Percentiles rank a stretch among this genome's conserved stretches.
phyloP scores from a whole-genome alignment of 148 eudicot genomes.

The Spergularia marina region DNA sequence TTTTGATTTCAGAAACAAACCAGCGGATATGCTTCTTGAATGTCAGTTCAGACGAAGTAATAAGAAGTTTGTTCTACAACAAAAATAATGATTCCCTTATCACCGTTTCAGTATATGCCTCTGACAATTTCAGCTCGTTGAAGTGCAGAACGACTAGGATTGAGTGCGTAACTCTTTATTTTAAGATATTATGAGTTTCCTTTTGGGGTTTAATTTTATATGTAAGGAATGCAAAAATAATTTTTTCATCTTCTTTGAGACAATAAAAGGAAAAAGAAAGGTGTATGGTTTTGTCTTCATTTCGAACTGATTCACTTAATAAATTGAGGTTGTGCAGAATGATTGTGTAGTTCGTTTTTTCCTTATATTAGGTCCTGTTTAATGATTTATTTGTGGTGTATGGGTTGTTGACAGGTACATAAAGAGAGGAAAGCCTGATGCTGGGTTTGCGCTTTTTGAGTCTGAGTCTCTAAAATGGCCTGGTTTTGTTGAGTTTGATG shows the following conservation, averaged over 20 bases:
- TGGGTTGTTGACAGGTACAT: slow-evolving; percentile 55
- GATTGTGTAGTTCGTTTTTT: too few relatives aligned
- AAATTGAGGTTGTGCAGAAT: too few relatives aligned
- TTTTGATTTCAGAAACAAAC: slow-evolving; percentile 74
- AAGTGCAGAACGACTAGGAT: slow-evolving; percentile 96
- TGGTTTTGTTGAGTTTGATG: slow-evolving; percentile 98
- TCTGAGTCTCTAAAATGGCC: slow-evolving; percentile 98
- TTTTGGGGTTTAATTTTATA: slow-evolving; percentile 1
- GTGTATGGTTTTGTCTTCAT: too few relatives aligned
- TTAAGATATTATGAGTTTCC: not conserved
- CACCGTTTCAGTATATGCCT: slow-evolving; percentile 95
- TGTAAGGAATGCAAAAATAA: not conserved
- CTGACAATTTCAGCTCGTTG: slow-evolving; percentile 91
- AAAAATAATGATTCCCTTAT: slow-evolving; percentile 94
- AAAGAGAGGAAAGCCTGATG: slow-evolving; percentile 89
- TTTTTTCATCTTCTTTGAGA: not conserved
- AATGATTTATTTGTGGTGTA: not conserved
- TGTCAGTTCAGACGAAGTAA: slow-evolving; percentile 85
- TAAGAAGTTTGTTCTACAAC: slow-evolving; percentile 95
- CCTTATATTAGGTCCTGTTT: not conserved
- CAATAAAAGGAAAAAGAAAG: not conserved
- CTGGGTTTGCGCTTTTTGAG: slow-evolving; percentile 94
- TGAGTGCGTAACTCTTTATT: slow-evolving; percentile 49
- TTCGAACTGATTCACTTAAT: too few relatives aligned
- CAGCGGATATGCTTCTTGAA: slow-evolving; percentile 93